Evolutionary conservation across 352 stramenopile genomes (phyloP).

Genomic region (Peronospora farinosa): DNA sequence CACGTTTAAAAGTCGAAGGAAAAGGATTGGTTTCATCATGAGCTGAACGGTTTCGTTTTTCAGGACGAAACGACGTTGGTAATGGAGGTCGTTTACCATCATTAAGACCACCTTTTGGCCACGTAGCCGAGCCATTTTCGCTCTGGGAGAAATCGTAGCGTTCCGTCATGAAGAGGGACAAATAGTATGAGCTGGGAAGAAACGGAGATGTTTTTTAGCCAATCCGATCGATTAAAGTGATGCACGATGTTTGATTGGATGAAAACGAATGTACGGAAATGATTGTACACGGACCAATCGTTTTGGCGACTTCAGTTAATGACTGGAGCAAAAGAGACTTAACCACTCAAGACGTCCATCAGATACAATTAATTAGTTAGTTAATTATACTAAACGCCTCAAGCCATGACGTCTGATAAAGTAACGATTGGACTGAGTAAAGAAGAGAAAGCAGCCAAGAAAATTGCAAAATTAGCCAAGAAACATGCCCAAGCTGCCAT

Average conservation of each 20-base stretch:
- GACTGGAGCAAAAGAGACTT: neutral
- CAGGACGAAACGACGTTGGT: conserved; percentile 33
- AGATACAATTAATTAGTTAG: too few relatives aligned
- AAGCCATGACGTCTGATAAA: conserved; percentile 18
- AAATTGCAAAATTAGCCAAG: conserved; percentile 48
- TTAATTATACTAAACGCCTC: neutral
- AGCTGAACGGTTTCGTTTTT: conserved; percentile 39
- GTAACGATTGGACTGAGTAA: conserved; percentile 40
- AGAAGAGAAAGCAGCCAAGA: conserved; percentile 59
- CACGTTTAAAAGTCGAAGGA: conserved; percentile 13
- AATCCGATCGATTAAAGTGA: neutral
- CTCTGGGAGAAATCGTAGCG: conserved; percentile 14
- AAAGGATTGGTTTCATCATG: conserved; percentile 5
- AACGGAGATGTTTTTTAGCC: conserved; percentile 1
- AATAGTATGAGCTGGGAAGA: neutral
- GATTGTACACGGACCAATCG: neutral
- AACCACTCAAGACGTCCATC: neutral
- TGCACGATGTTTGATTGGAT: neutral
- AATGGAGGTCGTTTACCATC: conserved; percentile 49
- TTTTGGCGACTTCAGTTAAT: too few relatives aligned
- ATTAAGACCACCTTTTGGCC: conserved; percentile 21
- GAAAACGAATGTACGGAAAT: neutral
- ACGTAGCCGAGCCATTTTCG: conserved; percentile 24
- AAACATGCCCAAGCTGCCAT: conserved; percentile 33
- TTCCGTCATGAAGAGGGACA: conserved; percentile 18